phyloP scores from a whole-genome alignment of 306 rosid genomes.

The Cicer judaicum region DNA sequence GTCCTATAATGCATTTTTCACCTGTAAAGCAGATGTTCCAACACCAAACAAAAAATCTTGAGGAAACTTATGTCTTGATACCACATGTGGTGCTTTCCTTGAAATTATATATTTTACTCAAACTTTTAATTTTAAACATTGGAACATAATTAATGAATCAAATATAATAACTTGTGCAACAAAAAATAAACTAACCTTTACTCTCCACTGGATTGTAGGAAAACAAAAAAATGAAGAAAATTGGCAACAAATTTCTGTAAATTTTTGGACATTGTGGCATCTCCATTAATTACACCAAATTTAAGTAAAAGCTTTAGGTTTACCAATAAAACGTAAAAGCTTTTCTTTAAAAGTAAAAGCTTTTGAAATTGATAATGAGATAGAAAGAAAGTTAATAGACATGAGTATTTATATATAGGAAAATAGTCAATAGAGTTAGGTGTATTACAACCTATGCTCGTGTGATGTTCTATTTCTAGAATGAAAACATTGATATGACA shows the following conservation, averaged over 20 bases:
- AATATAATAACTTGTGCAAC: neutral
- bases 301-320: too few relatives aligned
- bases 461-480: neutral
- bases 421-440: neutral
- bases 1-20: neutral
- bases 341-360: neutral
- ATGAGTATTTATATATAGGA: neutral
- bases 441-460: neutral
- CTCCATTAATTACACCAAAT: neutral
- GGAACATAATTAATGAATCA: neutral
- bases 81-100: slow-evolving; percentile 15
- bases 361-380: neutral
- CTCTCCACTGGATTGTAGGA: neutral
- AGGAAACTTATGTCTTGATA: slow-evolving; percentile 1
- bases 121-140: neutral
- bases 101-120: neutral
- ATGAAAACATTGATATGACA: neutral
- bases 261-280: neutral
- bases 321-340: too few relatives aligned
- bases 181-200: slow-evolving; percentile 14
- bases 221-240: neutral
- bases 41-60: slow-evolving; percentile 35
- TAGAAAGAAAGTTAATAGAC: neutral
- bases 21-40: slow-evolving; percentile 44
- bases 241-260: neutral